Evolutionary conservation across 306 rosid species (phyloP).

Genomic region (Alnus glutinosa): DNA sequence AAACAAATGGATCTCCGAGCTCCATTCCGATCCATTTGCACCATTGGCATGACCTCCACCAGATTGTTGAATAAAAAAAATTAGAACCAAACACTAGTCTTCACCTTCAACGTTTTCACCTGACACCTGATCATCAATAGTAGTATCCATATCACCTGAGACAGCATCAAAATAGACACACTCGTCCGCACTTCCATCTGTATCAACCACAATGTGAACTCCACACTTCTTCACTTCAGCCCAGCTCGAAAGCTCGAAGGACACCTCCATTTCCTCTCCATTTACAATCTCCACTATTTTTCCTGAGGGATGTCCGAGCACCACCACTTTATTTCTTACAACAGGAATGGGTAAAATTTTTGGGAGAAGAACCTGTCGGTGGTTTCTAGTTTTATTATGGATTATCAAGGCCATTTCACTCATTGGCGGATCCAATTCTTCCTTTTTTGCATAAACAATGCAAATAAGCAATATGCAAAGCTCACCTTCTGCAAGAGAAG

Average conservation of each 20-base stretch:
- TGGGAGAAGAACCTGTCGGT: neutral
- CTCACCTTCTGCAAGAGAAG: neutral
- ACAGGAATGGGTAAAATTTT: neutral
- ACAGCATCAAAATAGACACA: too few relatives aligned
- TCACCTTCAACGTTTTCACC: too few relatives aligned
- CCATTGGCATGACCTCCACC: too few relatives aligned
- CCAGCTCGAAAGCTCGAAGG: neutral
- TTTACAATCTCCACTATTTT: neutral
- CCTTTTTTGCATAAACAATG: neutral
- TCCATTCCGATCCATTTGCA: too few relatives aligned
- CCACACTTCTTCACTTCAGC: neutral
- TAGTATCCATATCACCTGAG: too few relatives aligned
- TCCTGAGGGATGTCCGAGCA: neutral
- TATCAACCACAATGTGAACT: neutral
- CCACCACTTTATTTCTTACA: neutral
- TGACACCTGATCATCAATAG: too few relatives aligned
- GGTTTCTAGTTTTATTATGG: neutral
- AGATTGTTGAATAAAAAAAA: too few relatives aligned
- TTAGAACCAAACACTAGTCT: too few relatives aligned
- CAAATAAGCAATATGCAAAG: neutral
- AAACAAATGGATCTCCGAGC: too few relatives aligned
- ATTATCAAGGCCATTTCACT: neutral
- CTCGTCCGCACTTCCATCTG: too few relatives aligned
- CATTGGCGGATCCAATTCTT: neutral
- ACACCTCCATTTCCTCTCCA: conserved; percentile 1